Evolutionary conservation across 768 basidiomycete genomes (phyloP).

Genomic region (Imleria badia): DNA sequence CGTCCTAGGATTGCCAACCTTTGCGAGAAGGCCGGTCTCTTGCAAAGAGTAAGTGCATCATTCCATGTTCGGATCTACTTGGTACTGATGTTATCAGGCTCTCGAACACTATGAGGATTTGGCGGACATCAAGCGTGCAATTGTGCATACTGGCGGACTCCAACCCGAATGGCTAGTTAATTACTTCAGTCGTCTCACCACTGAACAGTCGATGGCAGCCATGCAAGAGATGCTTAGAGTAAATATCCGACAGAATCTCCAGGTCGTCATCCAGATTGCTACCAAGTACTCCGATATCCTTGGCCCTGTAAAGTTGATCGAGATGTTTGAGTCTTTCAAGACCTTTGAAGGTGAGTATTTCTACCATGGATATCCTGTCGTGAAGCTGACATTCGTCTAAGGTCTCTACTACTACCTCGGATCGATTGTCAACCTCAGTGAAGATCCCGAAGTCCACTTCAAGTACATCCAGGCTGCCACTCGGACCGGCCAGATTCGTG

Average conservation of each 20-base stretch:
- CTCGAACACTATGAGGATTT: constrained; percentile 98
- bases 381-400: constrained; percentile 22
- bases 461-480: constrained; percentile 99
- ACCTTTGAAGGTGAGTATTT: constrained; percentile 79
- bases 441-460: constrained; percentile 98
- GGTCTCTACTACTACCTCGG: constrained; percentile 98
- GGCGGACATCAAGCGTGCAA: constrained; percentile 97
- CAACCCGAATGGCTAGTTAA: constrained; percentile 95
- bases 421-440: constrained; percentile 93
- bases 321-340: constrained; percentile 98
- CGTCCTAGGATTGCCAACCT: constrained; percentile 95
- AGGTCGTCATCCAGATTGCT: constrained; percentile 94
- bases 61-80: neutral
- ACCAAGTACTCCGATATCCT: constrained; percentile 99
- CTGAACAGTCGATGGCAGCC: constrained; percentile 95
- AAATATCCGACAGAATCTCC: constrained; percentile 97
- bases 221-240: constrained; percentile 96
- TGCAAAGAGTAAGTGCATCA: constrained; percentile 72
- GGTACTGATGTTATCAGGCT: constrained; percentile 55
- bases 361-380: neutral
- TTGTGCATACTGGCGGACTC: constrained; percentile 87
- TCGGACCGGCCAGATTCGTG: constrained; percentile 95
- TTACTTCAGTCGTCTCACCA: constrained; percentile 96
- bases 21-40: constrained; percentile 95
- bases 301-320: constrained; percentile 95